Conservation (phyloP, 1,284 basidiomycete genomes). For the Pisolithus thermaeus region DNA sequence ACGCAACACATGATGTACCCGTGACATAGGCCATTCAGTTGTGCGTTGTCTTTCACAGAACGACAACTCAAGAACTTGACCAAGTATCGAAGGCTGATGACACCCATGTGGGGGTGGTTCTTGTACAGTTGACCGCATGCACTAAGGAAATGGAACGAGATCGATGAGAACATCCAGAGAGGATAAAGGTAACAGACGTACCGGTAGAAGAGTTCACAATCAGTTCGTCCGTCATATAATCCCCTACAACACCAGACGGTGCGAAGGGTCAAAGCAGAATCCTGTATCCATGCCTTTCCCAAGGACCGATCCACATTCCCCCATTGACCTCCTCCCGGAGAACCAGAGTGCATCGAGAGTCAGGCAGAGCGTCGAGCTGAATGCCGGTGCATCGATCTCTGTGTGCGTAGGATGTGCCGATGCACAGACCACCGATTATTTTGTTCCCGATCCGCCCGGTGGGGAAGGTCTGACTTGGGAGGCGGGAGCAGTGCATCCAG, state of each 20-base stretch:
- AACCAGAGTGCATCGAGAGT: slow-evolving; percentile 48
- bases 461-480: not conserved
- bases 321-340: slow-evolving; percentile 27
- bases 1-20: slow-evolving; percentile 57
- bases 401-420: slow-evolving; percentile 40
- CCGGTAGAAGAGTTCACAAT: slow-evolving; percentile 51
- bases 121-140: slow-evolving; percentile 59
- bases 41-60: slow-evolving; percentile 17
- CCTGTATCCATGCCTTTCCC: slow-evolving; percentile 45
- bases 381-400: slow-evolving; percentile 41
- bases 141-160: slow-evolving; percentile 19
- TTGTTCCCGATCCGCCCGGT: slow-evolving; percentile 31
- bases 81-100: slow-evolving; percentile 46
- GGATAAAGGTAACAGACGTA: slow-evolving; percentile 16
- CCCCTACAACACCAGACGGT: slow-evolving; percentile 59
- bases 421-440: slow-evolving; percentile 48
- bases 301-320: slow-evolving; percentile 31
- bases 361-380: slow-evolving; percentile 40
- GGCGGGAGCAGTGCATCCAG: slow-evolving; percentile 45
- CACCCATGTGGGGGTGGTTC: slow-evolving; percentile 60
- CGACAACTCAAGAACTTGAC: slow-evolving; percentile 42
- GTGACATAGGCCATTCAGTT: slow-evolving; percentile 33
- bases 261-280: slow-evolving; percentile 45
- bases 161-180: not conserved
- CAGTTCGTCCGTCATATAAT: slow-evolving; percentile 56